Conservation (phyloP, 2,329 filamentous ascomycete genomes). For the Dactylellina leptospora region DNA sequence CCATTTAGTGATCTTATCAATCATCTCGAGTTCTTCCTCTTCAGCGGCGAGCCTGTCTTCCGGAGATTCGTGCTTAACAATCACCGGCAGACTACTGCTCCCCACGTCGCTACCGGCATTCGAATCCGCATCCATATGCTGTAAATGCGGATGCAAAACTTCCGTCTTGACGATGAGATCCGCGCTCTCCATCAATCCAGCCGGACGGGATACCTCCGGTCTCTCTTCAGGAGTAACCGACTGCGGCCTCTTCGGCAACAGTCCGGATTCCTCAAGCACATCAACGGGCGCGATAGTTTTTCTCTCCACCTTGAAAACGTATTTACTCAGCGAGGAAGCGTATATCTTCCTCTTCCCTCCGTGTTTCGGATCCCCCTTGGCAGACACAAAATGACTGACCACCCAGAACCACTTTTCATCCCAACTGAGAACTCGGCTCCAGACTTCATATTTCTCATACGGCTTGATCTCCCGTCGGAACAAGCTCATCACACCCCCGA, state of each 20-base stretch:
- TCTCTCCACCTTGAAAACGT: constrained; percentile 82
- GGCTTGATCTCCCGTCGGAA: constrained; percentile 78
- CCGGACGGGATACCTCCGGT: not conserved
- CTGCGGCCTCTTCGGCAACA: constrained; percentile 77
- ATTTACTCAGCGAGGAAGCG: constrained; percentile 78
- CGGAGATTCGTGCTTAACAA: constrained; percentile 18
- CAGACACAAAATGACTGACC: constrained; percentile 74
- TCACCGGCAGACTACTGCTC: constrained; percentile 10
- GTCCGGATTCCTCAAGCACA: constrained; percentile 73
- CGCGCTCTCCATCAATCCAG: constrained; percentile 49
- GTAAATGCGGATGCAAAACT: constrained; percentile 45
- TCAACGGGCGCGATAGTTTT: constrained; percentile 85
- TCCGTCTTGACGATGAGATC: constrained; percentile 47
- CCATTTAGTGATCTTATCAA: constrained; percentile 43
- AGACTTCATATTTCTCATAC: constrained; percentile 76
- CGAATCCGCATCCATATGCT: constrained; percentile 45
- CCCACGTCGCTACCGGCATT: constrained; percentile 44
- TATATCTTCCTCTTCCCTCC: constrained; percentile 72
- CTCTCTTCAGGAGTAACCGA: constrained; percentile 1
- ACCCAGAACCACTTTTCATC: constrained; percentile 85
- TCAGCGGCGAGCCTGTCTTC: constrained; percentile 30
- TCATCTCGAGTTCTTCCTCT: constrained; percentile 51
- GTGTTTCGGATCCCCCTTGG: constrained; percentile 61
- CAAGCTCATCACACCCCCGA: constrained; percentile 76
- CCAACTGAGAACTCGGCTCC: constrained; percentile 75